Evolutionary conservation across 2,329 filamentous ascomycete species (phyloP).

Genomic region (Plectosphaerella cucumerina): DNA sequence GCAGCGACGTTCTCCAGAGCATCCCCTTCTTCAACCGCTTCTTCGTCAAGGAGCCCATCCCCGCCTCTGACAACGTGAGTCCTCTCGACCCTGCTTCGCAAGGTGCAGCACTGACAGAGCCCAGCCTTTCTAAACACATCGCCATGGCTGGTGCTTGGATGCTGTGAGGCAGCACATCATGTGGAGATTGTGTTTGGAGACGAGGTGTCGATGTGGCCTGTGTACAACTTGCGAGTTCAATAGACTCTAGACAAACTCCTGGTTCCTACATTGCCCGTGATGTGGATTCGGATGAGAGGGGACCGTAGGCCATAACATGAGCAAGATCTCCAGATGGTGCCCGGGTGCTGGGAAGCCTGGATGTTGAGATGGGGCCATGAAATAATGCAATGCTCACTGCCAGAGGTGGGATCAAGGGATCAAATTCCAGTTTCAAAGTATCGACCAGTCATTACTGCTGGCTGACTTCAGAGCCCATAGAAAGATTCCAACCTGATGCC

Average conservation of each 20-base stretch:
- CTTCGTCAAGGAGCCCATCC: slow-evolving; percentile 50
- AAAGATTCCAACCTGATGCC: no score
- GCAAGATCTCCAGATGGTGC: no score
- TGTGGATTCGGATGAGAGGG: neutral
- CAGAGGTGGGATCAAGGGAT: no score
- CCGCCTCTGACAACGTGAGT: slow-evolving; percentile 58
- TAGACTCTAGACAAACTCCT: slow-evolving; percentile 3
- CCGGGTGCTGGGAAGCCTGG: no score
- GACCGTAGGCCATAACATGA: no score
- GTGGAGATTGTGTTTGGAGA: neutral
- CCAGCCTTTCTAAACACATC: slow-evolving; percentile 34
- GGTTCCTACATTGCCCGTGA: neutral
- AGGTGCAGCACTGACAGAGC: neutral
- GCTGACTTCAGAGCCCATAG: no score
- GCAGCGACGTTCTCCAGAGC: slow-evolving; percentile 57
- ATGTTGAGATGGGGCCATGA: no score
- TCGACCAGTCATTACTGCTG: no score
- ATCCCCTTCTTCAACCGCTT: slow-evolving; percentile 47
- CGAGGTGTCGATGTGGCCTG: neutral
- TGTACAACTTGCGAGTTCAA: slow-evolving; percentile 4
- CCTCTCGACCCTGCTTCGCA: neutral
- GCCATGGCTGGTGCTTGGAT: neutral
- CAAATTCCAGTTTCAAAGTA: no score
- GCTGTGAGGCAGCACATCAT: neutral
- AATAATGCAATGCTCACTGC: no score